Conservation (phyloP, 2,329 filamentous ascomycete species). For the Orbilia oligospora region DNA sequence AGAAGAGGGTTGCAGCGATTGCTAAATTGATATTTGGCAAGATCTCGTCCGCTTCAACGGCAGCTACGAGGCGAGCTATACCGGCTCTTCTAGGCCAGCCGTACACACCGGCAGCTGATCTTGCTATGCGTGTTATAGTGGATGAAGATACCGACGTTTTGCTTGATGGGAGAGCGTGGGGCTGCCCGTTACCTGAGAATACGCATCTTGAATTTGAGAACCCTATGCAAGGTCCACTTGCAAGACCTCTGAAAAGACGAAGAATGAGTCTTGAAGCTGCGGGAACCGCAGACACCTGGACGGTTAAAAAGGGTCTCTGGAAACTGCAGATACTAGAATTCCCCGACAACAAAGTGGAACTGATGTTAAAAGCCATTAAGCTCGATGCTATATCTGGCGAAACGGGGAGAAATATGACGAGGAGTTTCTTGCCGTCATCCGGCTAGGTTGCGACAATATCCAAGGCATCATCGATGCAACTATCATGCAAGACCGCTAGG, state of each 20-base stretch:
- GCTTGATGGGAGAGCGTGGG: slow-evolving; percentile 49
- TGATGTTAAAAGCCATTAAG: slow-evolving; percentile 55
- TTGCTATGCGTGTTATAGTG: slow-evolving; percentile 47
- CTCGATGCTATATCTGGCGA: slow-evolving; percentile 54
- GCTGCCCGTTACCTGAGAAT: slow-evolving; percentile 38
- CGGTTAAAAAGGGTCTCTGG: slow-evolving; percentile 55
- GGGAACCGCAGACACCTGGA: slow-evolving; percentile 49
- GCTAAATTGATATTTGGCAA: slow-evolving; percentile 55
- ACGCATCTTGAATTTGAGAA: slow-evolving; percentile 57
- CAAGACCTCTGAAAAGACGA: slow-evolving; percentile 47
- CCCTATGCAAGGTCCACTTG: slow-evolving; percentile 47
- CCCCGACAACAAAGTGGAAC: slow-evolving; percentile 54
- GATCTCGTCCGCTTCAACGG: slow-evolving; percentile 34
- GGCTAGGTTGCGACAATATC: slow-evolving; percentile 42
- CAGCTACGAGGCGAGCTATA: slow-evolving; percentile 34
- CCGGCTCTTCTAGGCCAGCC: slow-evolving; percentile 47
- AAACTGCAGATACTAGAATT: slow-evolving; percentile 58
- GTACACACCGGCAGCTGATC: slow-evolving; percentile 35
- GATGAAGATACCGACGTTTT: slow-evolving; percentile 54
- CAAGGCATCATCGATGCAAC: slow-evolving; percentile 49
- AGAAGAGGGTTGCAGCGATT: slow-evolving; percentile 52
- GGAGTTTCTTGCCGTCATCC: slow-evolving; percentile 58
- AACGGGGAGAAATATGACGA: slow-evolving; percentile 49
- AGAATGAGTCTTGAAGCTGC: slow-evolving; percentile 44
- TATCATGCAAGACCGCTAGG: slow-evolving; percentile 49